Evolutionary conservation across 768 basidiomycete species (phyloP).

Genomic region (Pulveroboletus sp.): DNA sequence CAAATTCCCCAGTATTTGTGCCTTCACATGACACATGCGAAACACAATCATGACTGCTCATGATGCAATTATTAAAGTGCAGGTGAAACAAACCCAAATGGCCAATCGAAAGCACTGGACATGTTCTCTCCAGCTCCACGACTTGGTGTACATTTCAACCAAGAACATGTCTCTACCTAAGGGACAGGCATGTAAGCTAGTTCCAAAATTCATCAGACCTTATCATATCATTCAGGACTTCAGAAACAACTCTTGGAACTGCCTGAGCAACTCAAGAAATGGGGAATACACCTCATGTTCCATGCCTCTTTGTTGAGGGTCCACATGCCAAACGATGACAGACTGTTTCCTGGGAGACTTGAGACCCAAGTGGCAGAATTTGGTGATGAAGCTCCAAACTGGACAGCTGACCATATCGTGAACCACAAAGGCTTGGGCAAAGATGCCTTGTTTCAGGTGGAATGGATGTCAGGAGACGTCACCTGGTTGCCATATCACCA

Average conservation of each 20-base stretch:
- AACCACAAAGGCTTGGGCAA: background rate
- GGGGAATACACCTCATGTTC: constrained; percentile 31
- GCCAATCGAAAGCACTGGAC: constrained; percentile 23
- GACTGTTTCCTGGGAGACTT: constrained; percentile 20
- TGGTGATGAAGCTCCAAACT: background rate
- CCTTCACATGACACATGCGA: constrained; percentile 26
- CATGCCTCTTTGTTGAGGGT: constrained; percentile 29
- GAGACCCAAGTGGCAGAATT: constrained; percentile 17
- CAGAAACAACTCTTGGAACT: no score
- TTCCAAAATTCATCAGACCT: no score
- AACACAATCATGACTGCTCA: constrained; percentile 31
- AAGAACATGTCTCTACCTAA: background rate
- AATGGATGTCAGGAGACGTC: background rate
- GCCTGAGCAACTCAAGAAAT: constrained; percentile 16
- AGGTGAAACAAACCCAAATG: constrained; percentile 31
- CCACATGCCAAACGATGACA: constrained; percentile 26
- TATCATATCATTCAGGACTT: no score
- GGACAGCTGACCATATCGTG: background rate
- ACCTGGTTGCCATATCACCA: background rate
- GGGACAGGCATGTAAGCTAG: background rate
- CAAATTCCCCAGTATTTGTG: constrained; percentile 27
- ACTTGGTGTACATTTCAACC: background rate
- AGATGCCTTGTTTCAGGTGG: background rate
- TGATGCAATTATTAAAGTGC: constrained; percentile 27
- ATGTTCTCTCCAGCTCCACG: accelerated